A percentile compares a stretch with the other conserved stretches of the same genome.
phyloP scores from a whole-genome alignment of 2,329 filamentous ascomycete species.

The Remersonia thermophila region DNA sequence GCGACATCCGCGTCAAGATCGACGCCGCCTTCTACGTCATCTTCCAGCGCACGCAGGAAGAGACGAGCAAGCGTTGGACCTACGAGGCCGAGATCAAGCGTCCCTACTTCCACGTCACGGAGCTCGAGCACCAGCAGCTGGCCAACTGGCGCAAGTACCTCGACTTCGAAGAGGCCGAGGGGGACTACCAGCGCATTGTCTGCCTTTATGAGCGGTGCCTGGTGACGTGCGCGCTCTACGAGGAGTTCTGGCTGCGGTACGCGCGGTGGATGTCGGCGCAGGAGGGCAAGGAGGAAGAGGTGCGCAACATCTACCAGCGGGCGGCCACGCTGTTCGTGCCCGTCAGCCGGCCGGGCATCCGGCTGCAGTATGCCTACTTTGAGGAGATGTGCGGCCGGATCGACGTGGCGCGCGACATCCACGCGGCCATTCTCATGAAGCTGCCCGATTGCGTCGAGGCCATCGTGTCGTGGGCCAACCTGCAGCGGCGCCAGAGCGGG shows the following conservation, averaged over 20 bases:
- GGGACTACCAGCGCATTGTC: constrained; percentile 58
- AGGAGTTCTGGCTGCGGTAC: constrained; percentile 98
- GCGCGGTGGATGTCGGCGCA: constrained; percentile 85
- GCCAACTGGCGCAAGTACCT: constrained; percentile 92
- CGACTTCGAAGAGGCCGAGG: constrained; percentile 85
- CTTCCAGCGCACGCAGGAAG: constrained; percentile 69
- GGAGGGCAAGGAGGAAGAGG: constrained; percentile 71
- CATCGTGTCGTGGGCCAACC: constrained; percentile 75
- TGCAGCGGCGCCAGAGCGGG: constrained; percentile 71
- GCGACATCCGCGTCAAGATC: constrained; percentile 67
- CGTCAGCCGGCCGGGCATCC: constrained; percentile 69
- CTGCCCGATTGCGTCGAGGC: constrained; percentile 78
- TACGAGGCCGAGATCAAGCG: constrained; percentile 92
- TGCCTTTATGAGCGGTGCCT: constrained; percentile 91
- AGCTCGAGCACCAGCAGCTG: constrained; percentile 75
- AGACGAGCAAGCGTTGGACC: constrained; percentile 87
- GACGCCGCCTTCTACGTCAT: constrained; percentile 70
- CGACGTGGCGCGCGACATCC: constrained; percentile 72
- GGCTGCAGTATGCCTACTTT: constrained; percentile 86
- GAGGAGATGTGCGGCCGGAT: constrained; percentile 73
- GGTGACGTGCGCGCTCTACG: constrained; percentile 85
- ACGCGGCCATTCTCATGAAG: constrained; percentile 63
- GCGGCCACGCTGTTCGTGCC: constrained; percentile 78
- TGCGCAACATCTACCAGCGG: constrained; percentile 81
- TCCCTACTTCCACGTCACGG: constrained; percentile 92